Base-by-base conservation (phyloP, 1,284 basidiomycete genomes). In the Trametes pubescens region DNA sequence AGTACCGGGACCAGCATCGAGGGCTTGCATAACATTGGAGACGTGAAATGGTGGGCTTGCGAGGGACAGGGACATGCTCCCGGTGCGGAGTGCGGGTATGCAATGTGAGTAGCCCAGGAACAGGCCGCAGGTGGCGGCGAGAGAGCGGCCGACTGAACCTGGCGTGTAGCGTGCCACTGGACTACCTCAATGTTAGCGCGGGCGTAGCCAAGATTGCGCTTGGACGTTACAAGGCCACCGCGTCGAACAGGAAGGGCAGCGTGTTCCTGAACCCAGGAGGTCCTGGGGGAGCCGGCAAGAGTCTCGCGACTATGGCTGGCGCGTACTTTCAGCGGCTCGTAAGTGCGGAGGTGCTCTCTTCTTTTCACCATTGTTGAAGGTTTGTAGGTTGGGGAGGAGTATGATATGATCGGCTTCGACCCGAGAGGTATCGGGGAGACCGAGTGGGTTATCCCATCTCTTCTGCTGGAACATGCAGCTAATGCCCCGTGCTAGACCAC, bases 331-430 rank as follows among this genome's bases (percentile, higher is more conserved):
- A 72, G 35, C 59, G 44, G 29, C 29, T 71, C 4, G 73, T 73
- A 51, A 34, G 67, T 18, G 22, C 21, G 6, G 4, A 21, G 4
- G 5, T 8, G 5, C 14, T 32, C 1, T 9, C 11, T 13, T 22
- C 18, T 37, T 2, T 21, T 10, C 44, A 8, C 13, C 4, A 29
- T 8, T 29, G 11, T 16, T 34, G 2, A 48, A 24, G 2, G 9
- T 26, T 29, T 24, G n/a, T 21, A 75, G 69, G 37, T 79, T 24
- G 76, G 78, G 8, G 67, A 71, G 26, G 71, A 79, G 8, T 80
- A 75, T 64, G 79, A 81, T 62, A 68, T 82, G n/a, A 64, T 81
- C 43, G 80, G 80, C 1, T 81, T 81, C 64, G 81, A 82, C 68
- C 81, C 80, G 18, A 71, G 81, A 61, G 81, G 81, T 2, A 78